Evolutionary conservation across 192 early-diverging fungal species (phyloP).

Genomic region (Backusella parvicylindrica): DNA sequence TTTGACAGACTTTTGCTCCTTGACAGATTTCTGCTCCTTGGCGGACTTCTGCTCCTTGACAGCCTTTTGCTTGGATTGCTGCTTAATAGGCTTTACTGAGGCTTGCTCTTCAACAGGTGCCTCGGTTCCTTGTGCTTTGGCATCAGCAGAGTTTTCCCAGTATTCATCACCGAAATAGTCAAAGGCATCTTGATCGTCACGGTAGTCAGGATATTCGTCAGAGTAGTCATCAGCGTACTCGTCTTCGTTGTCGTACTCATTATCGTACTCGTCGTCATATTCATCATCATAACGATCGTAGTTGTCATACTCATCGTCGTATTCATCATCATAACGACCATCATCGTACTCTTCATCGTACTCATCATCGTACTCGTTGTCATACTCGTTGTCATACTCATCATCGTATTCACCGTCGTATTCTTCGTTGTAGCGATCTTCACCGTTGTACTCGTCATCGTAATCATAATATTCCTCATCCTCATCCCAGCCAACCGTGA

Average conservation of each 20-base stretch:
- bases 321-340: no score
- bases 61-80: neutral
- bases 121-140: neutral
- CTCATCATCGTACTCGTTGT: neutral
- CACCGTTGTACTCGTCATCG: neutral
- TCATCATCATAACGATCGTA: neutral
- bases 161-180: neutral
- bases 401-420: neutral
- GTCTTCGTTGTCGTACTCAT: neutral
- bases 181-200: neutral
- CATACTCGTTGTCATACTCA: neutral
- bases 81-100: neutral
- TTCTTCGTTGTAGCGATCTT: neutral
- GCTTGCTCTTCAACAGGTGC: neutral
- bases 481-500: neutral
- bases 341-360: neutral
- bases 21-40: neutral
- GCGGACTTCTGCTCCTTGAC: neutral
- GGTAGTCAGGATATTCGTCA: neutral
- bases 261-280: neutral
- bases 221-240: neutral
- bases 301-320: no score
- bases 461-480: neutral
- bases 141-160: neutral
- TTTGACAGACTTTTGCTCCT: neutral